Percentiles rank a stretch among this genome's conserved stretches.
Conservation (phyloP, 805 yeast species). For the Spathaspora passalidarum region DNA sequence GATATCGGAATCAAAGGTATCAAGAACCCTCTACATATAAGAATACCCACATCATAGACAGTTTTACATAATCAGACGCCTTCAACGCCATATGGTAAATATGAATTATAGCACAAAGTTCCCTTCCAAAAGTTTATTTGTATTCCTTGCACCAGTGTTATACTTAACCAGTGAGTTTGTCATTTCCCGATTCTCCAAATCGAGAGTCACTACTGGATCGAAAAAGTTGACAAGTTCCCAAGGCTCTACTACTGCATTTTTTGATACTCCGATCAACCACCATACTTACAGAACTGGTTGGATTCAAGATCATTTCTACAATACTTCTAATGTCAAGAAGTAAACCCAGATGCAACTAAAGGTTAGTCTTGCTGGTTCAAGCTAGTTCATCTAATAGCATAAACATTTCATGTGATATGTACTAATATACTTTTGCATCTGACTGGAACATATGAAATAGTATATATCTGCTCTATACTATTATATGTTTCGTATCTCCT, state of each 20-base stretch:
- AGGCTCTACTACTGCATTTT: conserved; percentile 1
- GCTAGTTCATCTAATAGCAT: neutral
- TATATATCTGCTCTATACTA: too few species aligned
- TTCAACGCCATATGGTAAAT: neutral
- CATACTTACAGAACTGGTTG: conserved; percentile 7
- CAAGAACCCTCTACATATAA: too few species aligned
- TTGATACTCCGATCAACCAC: conserved; percentile 1
- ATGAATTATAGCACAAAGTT: neutral
- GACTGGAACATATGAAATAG: too few species aligned
- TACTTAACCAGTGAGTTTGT: conserved; percentile 24
- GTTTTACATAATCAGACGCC: neutral
- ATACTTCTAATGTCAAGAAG: neutral
- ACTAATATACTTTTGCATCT: too few species aligned
- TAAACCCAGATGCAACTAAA: neutral
- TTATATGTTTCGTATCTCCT: neutral
- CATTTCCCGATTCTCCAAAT: conserved; percentile 16
- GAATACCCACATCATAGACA: neutral
- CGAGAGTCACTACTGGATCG: conserved; percentile 9
- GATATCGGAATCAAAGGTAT: neutral
- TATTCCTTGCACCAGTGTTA: conserved; percentile 23
- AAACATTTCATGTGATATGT: too few species aligned
- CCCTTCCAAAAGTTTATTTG: neutral
- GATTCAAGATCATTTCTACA: conserved; percentile 6
- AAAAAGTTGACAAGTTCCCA: conserved; percentile 6
- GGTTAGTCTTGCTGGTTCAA: neutral